phyloP scores from a whole-genome alignment of 495 filamentous ascomycete genomes.

The Hypoxylon perforatum region DNA sequence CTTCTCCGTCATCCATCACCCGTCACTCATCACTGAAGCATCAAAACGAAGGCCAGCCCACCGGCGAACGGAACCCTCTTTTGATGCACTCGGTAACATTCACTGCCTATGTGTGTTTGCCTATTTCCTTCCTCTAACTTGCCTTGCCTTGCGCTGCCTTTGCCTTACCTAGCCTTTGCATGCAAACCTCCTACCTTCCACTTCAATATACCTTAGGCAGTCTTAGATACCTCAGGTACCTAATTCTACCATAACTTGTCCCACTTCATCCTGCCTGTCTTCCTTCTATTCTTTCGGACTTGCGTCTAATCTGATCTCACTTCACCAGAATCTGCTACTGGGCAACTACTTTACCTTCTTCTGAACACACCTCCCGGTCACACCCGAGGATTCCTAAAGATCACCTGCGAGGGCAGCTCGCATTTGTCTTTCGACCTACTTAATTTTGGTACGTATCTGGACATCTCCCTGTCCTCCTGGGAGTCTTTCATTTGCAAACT shows the following conservation, averaged over 20 bases:
- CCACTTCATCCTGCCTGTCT: neutral
- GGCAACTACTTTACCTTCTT: neutral
- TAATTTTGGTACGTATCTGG: constrained; percentile 15
- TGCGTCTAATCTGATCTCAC: neutral
- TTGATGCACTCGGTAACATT: constrained; percentile 13
- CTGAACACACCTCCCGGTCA: neutral
- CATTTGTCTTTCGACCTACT: neutral
- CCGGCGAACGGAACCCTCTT: constrained; percentile 2
- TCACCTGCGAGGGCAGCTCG: constrained; percentile 8
- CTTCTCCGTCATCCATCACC: neutral
- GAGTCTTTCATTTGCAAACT: constrained; percentile 12
- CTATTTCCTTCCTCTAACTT: constrained; percentile 5
- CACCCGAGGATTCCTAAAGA: constrained; percentile 6
- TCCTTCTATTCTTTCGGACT: neutral
- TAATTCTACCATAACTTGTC: neutral
- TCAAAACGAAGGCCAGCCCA: neutral
- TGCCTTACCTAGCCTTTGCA: neutral
- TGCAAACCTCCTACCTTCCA: neutral
- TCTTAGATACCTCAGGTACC: neutral
- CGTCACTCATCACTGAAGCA: neutral
- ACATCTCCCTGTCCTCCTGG: neutral
- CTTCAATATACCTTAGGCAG: neutral
- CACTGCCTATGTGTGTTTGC: constrained; percentile 3
- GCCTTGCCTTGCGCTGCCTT: neutral
- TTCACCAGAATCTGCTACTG: neutral